Evolutionary conservation across 139 green algal species (phyloP), one percentile per base, ranked within the genome.

Genomic region (Ostreobium quekettii): DNA sequence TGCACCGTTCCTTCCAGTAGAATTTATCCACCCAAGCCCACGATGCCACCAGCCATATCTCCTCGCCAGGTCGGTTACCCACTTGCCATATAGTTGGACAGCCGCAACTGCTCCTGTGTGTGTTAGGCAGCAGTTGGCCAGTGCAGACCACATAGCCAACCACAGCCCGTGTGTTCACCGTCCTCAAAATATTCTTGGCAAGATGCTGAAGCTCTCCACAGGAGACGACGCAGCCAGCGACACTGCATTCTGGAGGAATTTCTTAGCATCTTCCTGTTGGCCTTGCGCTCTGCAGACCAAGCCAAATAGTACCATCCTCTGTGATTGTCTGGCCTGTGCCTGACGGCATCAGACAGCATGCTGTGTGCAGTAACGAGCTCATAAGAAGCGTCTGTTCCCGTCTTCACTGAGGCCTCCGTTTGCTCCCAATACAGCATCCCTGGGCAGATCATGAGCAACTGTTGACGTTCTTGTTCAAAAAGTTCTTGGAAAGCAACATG

Each of bases 261-360:
- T 66, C 26, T 66, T 66, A 7, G 59, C 59, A 11, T 47, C 59
- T 66, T 66, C 59, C 6, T 32, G 7, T n/a, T 33, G 19, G 11
- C 59, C 59, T 66, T 66, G 59, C 30, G 59, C 59, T 42, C 47
- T 66, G 30, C 59, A 66, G 5, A 66, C 59, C 59, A 66, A 19
- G n/a, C 59, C 28, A 66, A 31, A 19, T 66, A 19, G 29, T 42
- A 42, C 59, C 59, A 66, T 5, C 59, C 59, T 19, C 26, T 47
- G 32, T 66, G 32, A 24, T 47, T 42, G 30, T 30, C 32, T 6
- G 59, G 59, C 29, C 47, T 11, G 32, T 47, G 59, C 7, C 29
- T 30, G 7, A 66, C 7, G 7, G 7, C 30, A 66, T 39, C 30
- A 26, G 59, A 39, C 4, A 66, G 15, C 59, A 66, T 48, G 47